Conservation (phyloP, 2,329 filamentous ascomycete genomes). For the Rasamsonia emersonii region DNA sequence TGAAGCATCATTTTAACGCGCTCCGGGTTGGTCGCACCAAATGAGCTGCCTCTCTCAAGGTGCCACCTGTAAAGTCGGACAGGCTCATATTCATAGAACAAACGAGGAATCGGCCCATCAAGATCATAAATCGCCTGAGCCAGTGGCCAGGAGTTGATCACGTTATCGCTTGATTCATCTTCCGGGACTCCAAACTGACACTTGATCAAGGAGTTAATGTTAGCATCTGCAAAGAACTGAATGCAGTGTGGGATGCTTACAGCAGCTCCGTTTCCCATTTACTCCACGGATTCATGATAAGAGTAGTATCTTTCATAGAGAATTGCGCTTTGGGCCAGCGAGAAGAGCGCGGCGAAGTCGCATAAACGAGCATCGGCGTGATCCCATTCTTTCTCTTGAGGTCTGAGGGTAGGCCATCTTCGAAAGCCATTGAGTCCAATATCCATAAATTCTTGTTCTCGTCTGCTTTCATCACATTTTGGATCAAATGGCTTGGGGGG, state of each 20-base stretch:
- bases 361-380: neutral
- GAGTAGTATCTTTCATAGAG: neutral
- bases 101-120: neutral
- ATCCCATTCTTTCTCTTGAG: neutral
- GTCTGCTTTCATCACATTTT: neutral
- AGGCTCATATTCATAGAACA: too few species aligned
- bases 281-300: slow-evolving; percentile 1
- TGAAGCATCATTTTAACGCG: too few species aligned
- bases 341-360: neutral
- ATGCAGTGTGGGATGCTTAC: neutral
- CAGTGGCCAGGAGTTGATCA: neutral
- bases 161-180: too few species aligned
- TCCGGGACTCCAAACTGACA: neutral
- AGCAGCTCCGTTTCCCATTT: slow-evolving; percentile 1
- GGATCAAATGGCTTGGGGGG: neutral
- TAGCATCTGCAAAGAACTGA: neutral
- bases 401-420: neutral
- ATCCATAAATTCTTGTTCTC: neutral
- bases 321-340: neutral
- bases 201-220: neutral
- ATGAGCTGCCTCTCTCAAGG: too few species aligned
- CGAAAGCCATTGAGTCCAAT: neutral
- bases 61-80: too few species aligned
- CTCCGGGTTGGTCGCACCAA: too few species aligned
- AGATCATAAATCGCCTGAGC: neutral